These are phyloP conservation scores for Aurifilum marmelostoma DNA, from an alignment of 2,329 filamentous ascomycete species.

Conservation along the genomic window DNA sequence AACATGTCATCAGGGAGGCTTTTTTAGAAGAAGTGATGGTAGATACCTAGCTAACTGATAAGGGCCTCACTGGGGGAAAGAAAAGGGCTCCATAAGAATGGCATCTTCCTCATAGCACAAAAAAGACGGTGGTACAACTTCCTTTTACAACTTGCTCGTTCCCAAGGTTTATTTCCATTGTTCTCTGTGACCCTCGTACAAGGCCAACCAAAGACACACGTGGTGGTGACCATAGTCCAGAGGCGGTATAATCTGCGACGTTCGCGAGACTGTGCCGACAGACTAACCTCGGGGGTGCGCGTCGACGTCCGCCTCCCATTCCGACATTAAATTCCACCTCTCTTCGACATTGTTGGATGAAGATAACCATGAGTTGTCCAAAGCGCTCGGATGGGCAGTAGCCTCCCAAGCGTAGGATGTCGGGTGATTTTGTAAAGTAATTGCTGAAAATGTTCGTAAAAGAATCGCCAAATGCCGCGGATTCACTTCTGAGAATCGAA, in stretches of 20 bases:
- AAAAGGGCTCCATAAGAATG: slow-evolving; percentile 24
- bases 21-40: slow-evolving; percentile 24
- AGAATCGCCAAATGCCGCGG: slow-evolving; percentile 40
- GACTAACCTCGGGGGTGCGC: not conserved
- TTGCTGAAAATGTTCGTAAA: slow-evolving; percentile 42
- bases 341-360: slow-evolving; percentile 18
- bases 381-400: slow-evolving; percentile 43
- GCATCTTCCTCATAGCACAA: slow-evolving; percentile 21
- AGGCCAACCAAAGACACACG: not conserved
- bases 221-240: slow-evolving; percentile 1
- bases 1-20: slow-evolving; percentile 9
- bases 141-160: slow-evolving; percentile 1
- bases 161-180: not conserved
- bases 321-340: slow-evolving; percentile 27
- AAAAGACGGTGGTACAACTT: slow-evolving; percentile 24
- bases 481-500: slow-evolving; percentile 37
- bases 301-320: slow-evolving; percentile 16
- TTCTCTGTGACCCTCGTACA: slow-evolving; percentile 4
- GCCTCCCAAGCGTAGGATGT: slow-evolving; percentile 45
- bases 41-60: slow-evolving; percentile 26
- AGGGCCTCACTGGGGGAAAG: slow-evolving; percentile 13
- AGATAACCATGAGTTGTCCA: slow-evolving; percentile 45
- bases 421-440: slow-evolving; percentile 43
- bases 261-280: slow-evolving; percentile 24
- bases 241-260: slow-evolving; percentile 20